Evolutionary conservation across 495 filamentous ascomycete genomes (phyloP).

Genomic region (Daldinia bambusicola): DNA sequence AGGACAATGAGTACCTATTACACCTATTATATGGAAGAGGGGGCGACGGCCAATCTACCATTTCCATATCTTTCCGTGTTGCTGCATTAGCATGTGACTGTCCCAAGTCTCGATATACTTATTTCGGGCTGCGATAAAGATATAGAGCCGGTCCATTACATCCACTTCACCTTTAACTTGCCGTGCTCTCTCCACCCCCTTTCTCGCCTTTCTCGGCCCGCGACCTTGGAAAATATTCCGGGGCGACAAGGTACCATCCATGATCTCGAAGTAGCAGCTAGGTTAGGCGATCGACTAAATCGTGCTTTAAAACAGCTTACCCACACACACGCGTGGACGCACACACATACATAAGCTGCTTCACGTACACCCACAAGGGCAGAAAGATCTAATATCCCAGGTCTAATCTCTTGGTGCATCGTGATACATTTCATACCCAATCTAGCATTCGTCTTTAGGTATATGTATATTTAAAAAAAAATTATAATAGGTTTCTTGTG

Average conservation of each 20-base stretch:
- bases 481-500: no score
- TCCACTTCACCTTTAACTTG: slow-evolving; percentile 7
- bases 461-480: no score
- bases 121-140: neutral
- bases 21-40: neutral
- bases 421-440: no score
- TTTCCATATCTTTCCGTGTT: neutral
- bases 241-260: neutral
- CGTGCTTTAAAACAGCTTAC: neutral
- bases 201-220: slow-evolving; percentile 12
- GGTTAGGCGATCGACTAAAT: neutral
- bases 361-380: no score
- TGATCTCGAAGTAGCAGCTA: slow-evolving; percentile 2
- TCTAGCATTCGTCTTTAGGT: no score
- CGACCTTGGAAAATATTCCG: slow-evolving; percentile 1
- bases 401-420: no score
- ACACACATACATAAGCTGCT: no score
- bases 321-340: no score
- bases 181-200: neutral
- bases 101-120: neutral
- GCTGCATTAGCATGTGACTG: slow-evolving; percentile 6
- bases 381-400: no score
- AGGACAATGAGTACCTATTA: neutral
- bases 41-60: neutral
- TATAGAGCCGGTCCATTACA: neutral